These are phyloP conservation scores for Ganoderma lucidum DNA, from an alignment of 1,284 basidiomycete genomes.

Conservation along the genomic window DNA sequence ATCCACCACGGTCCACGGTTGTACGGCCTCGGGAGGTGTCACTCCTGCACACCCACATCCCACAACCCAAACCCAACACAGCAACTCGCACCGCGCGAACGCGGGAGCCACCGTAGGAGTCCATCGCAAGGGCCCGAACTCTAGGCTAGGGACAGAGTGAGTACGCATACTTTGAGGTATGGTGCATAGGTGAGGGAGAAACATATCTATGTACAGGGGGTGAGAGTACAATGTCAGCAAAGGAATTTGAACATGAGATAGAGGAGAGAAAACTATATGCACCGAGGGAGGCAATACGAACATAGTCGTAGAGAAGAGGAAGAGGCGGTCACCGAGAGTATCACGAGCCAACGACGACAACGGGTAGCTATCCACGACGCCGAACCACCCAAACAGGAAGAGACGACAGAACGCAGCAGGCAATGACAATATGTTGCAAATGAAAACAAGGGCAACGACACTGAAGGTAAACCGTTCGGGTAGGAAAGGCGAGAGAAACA, in stretches of 20 bases:
- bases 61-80: constrained; percentile 20
- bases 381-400: constrained; percentile 17
- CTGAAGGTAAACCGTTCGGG: constrained; percentile 26
- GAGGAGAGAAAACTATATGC: constrained; percentile 5
- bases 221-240: constrained; percentile 29
- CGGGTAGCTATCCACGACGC: constrained; percentile 30
- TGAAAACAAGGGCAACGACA: constrained; percentile 30
- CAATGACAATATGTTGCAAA: constrained; percentile 24
- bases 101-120: constrained; percentile 20
- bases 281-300: constrained; percentile 18
- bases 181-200: constrained; percentile 22
- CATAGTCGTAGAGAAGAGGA: constrained; percentile 16
- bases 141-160: constrained; percentile 15
- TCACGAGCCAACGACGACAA: constrained; percentile 29
- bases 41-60: constrained; percentile 5
- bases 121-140: constrained; percentile 16
- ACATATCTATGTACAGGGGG: constrained; percentile 30
- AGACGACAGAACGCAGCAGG: constrained; percentile 12
- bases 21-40: constrained; percentile 8
- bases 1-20: constrained; percentile 7
- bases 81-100: constrained; percentile 12
- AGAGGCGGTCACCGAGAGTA: constrained; percentile 27
- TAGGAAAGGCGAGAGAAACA: constrained; percentile 22
- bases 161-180: constrained; percentile 22
- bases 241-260: constrained; percentile 14